Conservation (phyloP, 129 eudicot genomes). For the Lactuca saligna region DNA sequence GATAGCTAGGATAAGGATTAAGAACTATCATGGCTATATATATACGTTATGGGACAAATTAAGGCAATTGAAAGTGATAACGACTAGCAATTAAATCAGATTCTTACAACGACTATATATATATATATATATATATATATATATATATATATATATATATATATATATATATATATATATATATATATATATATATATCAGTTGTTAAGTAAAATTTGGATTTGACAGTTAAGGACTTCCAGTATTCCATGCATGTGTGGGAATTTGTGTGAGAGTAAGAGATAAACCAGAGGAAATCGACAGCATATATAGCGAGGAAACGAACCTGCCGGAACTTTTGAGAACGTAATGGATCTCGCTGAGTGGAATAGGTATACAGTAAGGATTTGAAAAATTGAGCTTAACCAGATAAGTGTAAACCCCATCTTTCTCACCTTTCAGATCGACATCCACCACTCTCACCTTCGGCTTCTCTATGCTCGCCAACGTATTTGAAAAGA, state of each 20-base stretch:
- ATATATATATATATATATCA: too few relatives aligned
- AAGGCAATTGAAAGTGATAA: too few relatives aligned
- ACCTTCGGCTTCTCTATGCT: slow-evolving; percentile 31
- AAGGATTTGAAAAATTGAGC: slow-evolving; percentile 35
- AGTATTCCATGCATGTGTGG: neutral
- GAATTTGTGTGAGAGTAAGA: neutral
- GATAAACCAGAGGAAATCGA: neutral
- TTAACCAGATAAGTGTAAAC: slow-evolving; percentile 24
- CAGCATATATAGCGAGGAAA: neutral
- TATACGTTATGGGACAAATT: too few relatives aligned
- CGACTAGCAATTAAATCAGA: too few relatives aligned
- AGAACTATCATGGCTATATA: too few relatives aligned
- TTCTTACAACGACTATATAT: too few relatives aligned
- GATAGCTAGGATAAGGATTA: too few relatives aligned
- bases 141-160: too few relatives aligned
- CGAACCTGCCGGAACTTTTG: slow-evolving; percentile 40
- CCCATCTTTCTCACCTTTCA: slow-evolving; percentile 10
- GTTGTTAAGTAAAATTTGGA: too few relatives aligned
- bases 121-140: too few relatives aligned
- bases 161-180: too few relatives aligned
- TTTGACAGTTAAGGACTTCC: too few relatives aligned
- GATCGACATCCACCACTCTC: slow-evolving; percentile 6
- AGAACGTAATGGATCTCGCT: slow-evolving; percentile 28
- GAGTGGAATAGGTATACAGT: slow-evolving; percentile 22
- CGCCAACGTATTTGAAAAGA: slow-evolving; percentile 21